Evolutionary conservation across 2,329 filamentous ascomycete species (phyloP), one percentile per base, ranked within the genome.

Genomic region (Plectosphaerella sp.): DNA sequence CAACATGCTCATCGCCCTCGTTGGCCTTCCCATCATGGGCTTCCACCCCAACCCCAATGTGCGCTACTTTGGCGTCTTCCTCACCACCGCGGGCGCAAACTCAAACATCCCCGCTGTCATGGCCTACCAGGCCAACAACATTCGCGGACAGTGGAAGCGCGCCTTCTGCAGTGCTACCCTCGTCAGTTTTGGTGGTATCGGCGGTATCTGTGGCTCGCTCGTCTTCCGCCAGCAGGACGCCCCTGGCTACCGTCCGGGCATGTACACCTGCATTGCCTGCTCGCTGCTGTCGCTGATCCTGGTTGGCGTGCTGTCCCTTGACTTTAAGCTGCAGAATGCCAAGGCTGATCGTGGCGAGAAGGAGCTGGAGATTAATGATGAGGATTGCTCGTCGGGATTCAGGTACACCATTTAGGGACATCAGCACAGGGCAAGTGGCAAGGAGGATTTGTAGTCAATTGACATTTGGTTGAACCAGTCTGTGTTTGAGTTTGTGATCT

Each of bases 111-210:
- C 91, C 0, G 77, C 83, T 2, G 76, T 83, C 45, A 83, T 95
- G 73, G 80, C 88, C 0, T 94, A 90, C 72, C 89, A 93, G 72
- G 88, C 89, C 42, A 94, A 93, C 71, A 95, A 95, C 69, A 87
- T 95, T 62, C 84, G 88, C 50, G 90, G 89, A 0, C 89, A 94
- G 71, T 95, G 89, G 89, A 95, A 93, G 73, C 83, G 91, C 47
- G 89, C 89, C 1, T 86, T 94, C 59, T 86, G 83, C 65, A 88
- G 83, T 54, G 88, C 89, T 3, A 87, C 85, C 0, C 78, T 93
- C 2, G 87, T 94, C 4, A 87, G 86, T 1, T 83, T 88, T 48
- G 89, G 89, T 8, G 89, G 88, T 3, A 74, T 95, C 24, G 90
- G 90, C 37, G 89, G 90, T 35, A 94, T 94, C 57, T 81, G 82